Evolutionary conservation across 2,329 filamentous ascomycete genomes (phyloP).

Genomic region (Diaporthe sp.): DNA sequence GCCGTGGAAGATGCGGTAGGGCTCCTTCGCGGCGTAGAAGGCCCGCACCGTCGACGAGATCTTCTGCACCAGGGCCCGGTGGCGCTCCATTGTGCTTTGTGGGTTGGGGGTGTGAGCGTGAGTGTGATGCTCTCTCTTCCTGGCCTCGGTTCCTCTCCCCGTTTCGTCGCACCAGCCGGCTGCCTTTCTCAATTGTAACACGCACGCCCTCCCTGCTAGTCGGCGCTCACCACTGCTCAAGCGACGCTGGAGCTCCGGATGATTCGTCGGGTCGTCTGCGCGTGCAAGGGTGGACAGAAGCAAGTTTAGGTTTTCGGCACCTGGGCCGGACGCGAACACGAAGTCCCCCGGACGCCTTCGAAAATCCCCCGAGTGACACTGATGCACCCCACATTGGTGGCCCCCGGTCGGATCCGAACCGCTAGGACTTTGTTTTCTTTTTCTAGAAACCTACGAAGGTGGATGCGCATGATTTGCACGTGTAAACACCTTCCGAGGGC

Average conservation of each 20-base stretch:
- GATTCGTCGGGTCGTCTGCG: neutral
- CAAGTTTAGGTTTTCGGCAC: slow-evolving; percentile 8
- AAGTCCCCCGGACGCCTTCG: neutral
- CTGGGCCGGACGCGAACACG: slow-evolving; percentile 3
- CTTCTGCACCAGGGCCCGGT: slow-evolving; percentile 61
- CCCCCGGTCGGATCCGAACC: neutral
- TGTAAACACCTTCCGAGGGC: neutral
- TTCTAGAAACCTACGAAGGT: neutral
- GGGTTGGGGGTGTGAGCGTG: too few species aligned
- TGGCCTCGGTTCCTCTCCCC: neutral
- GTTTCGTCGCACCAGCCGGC: neutral
- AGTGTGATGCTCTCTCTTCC: neutral
- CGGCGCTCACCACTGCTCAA: neutral
- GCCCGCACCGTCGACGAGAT: slow-evolving; percentile 62
- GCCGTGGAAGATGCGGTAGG: slow-evolving; percentile 83
- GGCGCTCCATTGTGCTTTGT: slow-evolving; percentile 61
- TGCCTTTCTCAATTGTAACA: neutral
- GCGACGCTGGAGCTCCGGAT: neutral
- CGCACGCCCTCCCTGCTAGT: neutral
- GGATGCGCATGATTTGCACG: neutral
- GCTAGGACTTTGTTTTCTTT: neutral
- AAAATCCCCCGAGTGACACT: neutral
- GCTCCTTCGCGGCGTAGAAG: slow-evolving; percentile 63
- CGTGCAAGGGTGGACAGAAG: neutral
- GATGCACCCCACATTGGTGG: slow-evolving; percentile 25